Base-by-base conservation (phyloP, 768 basidiomycete genomes). In the Suillus subluteus region DNA sequence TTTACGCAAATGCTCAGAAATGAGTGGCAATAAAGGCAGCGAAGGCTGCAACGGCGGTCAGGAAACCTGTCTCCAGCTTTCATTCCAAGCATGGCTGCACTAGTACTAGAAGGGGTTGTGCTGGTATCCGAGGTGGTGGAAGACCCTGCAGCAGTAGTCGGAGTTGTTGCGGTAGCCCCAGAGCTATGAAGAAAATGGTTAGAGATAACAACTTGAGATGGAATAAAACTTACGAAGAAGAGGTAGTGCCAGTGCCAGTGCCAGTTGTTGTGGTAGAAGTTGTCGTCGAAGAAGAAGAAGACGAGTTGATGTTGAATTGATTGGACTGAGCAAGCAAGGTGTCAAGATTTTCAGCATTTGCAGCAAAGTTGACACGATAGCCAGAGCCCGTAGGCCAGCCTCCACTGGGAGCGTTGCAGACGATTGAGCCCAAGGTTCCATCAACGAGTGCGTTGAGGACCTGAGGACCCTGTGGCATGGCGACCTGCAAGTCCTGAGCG, bases 301-400 rank as follows among this genome's bases (percentile, higher is more conserved):
- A 37, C 1, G 67, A 66, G 50, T 75, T 76, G 74, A 88, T 86
- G 71, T 74, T 78, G 77, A 95, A 96, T 64, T 86, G 73, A 35
- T 65, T 62, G 21, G 92, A 94, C 78, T 96, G 92, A 46, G 93
- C 92, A 63, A 87, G 83, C 69, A 95, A 87, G 62, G 78, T 77
- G 75, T 76, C 72, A 30, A 85, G 78, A 63, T 86, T 62, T 23
- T 83, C 64, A 4, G 81, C 68, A 69, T 85, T 82, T 70, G 81
- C 71, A 67, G 89, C 87, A 35, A 96, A 76, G 80, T 95, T 93
- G 77, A 96, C 83, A 65, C 86, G 89, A 85, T 86, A 96, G 43
- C 77, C 80, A 41, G 69, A 64, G 65, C 89, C 90, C n/a, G 75
- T 56, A 15, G 88, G 87, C 88, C 90, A 94, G 18, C 90, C 90